Conservation (phyloP, 495 filamentous ascomycete species). For the Podospora comata region DNA sequence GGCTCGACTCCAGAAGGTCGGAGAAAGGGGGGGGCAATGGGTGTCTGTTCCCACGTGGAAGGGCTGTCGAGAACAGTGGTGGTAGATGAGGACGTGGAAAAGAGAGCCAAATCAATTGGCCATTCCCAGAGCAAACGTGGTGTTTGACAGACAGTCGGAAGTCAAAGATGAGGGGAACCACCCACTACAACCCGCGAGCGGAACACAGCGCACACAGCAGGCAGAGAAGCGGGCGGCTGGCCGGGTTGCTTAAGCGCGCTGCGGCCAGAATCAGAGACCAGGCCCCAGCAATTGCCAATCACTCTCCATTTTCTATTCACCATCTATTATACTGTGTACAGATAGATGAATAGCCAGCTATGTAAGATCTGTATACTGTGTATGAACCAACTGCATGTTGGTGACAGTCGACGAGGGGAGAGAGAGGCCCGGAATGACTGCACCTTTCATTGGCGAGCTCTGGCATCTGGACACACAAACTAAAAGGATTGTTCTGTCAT, state of each 20-base stretch:
- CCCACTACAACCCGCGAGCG: neutral
- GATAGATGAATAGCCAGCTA: neutral
- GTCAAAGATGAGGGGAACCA: slow-evolving; percentile 2
- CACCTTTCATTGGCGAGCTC: neutral
- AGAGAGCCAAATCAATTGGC: neutral
- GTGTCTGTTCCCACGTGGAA: too few species aligned
- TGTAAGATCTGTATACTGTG: too few species aligned
- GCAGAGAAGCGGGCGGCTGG: slow-evolving; percentile 1
- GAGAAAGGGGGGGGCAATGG: neutral
- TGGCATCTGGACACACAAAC: neutral
- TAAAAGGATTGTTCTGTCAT: neutral
- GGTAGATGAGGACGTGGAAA: neutral
- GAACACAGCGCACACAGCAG: neutral
- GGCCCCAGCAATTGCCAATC: neutral
- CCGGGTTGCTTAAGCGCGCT: slow-evolving; percentile 2
- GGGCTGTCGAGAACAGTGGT: neutral
- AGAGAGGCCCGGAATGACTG: neutral
- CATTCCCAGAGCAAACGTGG: neutral
- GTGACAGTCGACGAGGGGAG: neutral
- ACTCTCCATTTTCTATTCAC: neutral
- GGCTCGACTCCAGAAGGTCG: neutral
- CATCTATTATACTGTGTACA: neutral
- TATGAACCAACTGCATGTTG: neutral
- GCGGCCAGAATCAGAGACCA: slow-evolving; percentile 1
- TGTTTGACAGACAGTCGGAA: neutral